Conservation (phyloP, 73 alveolate species). For the Tetrahymena malaccensis region DNA sequence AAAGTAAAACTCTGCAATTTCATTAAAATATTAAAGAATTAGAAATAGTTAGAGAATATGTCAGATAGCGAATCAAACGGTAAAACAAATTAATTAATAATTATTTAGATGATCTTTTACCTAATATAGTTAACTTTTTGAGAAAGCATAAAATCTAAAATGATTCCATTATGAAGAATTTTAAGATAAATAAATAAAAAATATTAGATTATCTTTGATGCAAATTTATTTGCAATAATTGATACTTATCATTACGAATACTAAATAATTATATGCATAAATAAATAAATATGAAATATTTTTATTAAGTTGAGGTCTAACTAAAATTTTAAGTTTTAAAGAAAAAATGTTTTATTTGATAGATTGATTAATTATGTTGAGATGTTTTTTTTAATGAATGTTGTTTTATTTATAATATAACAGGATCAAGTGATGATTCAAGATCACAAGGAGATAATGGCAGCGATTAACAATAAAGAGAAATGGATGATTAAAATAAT, state of each 20-base stretch:
- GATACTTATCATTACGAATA: too few relatives aligned
- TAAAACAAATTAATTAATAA: background rate
- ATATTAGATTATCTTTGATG: background rate
- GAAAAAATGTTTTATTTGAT: too few relatives aligned
- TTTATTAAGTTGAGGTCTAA: too few relatives aligned
- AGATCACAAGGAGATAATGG: background rate
- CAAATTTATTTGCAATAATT: too few relatives aligned
- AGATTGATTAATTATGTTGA: background rate
- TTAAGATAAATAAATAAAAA: background rate
- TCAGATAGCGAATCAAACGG: background rate
- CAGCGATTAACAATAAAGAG: background rate
- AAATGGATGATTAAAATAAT: background rate
- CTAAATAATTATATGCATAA: too few relatives aligned
- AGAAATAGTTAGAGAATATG: background rate
- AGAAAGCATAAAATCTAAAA: background rate
- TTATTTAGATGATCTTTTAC: background rate
- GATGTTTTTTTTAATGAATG: background rate
- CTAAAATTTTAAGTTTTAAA: too few relatives aligned
- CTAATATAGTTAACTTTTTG: background rate
- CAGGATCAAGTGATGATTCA: background rate
- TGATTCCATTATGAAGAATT: too few relatives aligned
- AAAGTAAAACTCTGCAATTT: background rate
- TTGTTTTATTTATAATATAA: background rate
- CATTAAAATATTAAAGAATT: background rate
- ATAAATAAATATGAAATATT: too few relatives aligned